These are phyloP conservation scores for Euryodendron excelsum DNA, from an alignment of 148 eudicot species.

Conservation along the genomic window DNA sequence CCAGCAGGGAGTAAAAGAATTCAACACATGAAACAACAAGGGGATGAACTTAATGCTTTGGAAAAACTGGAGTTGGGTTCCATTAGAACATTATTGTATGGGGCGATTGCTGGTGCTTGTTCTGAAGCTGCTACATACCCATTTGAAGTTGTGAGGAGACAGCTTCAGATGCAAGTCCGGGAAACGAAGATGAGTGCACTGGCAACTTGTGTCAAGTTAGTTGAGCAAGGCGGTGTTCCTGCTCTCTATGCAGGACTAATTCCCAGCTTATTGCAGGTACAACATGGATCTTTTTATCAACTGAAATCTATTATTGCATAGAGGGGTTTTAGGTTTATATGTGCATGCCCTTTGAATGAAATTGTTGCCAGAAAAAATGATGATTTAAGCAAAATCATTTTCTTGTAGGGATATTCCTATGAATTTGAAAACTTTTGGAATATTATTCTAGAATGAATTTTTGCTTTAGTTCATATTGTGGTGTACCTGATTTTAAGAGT, in stretches of 20 bases:
- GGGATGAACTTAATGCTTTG: slow-evolving; percentile 64
- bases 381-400: background rate
- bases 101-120: slow-evolving; percentile 97
- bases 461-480: background rate
- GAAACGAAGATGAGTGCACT: slow-evolving; percentile 76
- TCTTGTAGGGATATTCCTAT: background rate
- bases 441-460: background rate
- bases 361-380: background rate
- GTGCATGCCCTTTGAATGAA: background rate
- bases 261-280: slow-evolving; percentile 94
- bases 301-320: background rate
- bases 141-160: slow-evolving; percentile 97
- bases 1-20: slow-evolving; percentile 80
- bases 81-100: slow-evolving; percentile 72
- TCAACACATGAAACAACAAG: slow-evolving; percentile 67
- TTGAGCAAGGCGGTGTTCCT: slow-evolving; percentile 89
- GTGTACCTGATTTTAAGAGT: background rate
- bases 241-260: slow-evolving; percentile 89
- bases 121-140: slow-evolving; percentile 97
- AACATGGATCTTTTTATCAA: background rate
- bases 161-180: slow-evolving; percentile 91
- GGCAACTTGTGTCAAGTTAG: slow-evolving; percentile 75
- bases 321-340: background rate
- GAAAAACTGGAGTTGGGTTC: slow-evolving; percentile 89
- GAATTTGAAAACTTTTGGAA: background rate